A percentile compares a stretch with the other conserved stretches of the same genome.
Evolutionary conservation across 2,329 filamentous ascomycete species (phyloP).

Genomic region (Fusarium sp.): DNA sequence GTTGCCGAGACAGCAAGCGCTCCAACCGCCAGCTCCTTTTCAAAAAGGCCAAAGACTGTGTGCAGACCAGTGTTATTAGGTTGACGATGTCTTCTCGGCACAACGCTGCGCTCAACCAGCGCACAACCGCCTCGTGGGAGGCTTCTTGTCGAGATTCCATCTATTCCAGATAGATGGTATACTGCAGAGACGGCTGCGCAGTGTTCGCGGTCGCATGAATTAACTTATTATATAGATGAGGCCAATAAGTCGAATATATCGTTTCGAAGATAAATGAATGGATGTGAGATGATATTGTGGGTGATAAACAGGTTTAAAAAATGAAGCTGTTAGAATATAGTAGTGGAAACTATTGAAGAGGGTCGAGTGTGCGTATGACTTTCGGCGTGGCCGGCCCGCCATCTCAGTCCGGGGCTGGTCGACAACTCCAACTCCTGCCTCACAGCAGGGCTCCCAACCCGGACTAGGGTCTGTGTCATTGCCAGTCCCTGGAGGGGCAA

Average conservation of each 20-base stretch:
- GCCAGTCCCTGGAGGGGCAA: neutral
- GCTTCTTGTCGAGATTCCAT: too few species aligned
- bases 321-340: neutral
- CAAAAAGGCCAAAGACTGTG: neutral
- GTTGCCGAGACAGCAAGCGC: neutral
- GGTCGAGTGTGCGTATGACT: neutral
- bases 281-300: too few species aligned
- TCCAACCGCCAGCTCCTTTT: neutral
- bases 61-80: neutral
- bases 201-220: too few species aligned
- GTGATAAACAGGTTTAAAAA: too few species aligned
- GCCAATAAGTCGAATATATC: too few species aligned
- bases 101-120: neutral
- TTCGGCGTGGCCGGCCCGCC: neutral
- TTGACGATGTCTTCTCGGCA: neutral
- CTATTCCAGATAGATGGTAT: too few species aligned
- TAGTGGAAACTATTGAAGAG: neutral
- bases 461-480: neutral
- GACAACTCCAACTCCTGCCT: neutral
- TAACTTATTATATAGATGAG: too few species aligned
- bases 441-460: neutral
- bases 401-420: neutral
- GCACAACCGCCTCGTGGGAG: too few species aligned
- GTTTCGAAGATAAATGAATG: too few species aligned
- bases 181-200: too few species aligned